phyloP scores from a whole-genome alignment of 305 asterid species.

The Plantago lanceolata region DNA sequence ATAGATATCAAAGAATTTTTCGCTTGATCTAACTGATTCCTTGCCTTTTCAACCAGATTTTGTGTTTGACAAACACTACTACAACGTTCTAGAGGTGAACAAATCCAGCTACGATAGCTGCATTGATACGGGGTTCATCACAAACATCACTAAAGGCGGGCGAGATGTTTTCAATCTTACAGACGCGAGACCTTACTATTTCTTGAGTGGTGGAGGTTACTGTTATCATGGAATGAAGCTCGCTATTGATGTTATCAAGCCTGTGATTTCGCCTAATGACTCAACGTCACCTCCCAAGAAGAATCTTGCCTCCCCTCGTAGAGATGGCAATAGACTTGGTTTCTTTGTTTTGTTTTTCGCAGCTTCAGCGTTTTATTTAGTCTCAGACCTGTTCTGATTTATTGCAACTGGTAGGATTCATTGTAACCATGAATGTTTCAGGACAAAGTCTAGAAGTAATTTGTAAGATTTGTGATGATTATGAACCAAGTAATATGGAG shows the following conservation, averaged over 20 bases:
- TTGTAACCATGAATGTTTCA: neutral
- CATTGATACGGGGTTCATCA: conserved; percentile 37
- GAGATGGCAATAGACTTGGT: neutral
- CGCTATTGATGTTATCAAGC: conserved; percentile 31
- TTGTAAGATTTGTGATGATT: no score
- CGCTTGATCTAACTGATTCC: no score
- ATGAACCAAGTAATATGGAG: neutral
- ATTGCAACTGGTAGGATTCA: neutral
- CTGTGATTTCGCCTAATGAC: conserved; percentile 11
- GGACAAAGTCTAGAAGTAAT: no score
- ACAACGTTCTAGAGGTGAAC: conserved; percentile 56
- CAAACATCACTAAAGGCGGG: conserved; percentile 51
- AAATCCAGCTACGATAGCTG: conserved; percentile 42
- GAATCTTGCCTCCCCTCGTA: neutral
- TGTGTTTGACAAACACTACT: conserved; percentile 41
- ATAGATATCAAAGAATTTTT: neutral
- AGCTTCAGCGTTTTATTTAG: conserved; percentile 17
- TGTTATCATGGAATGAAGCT: conserved; percentile 57
- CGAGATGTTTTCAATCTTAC: conserved; percentile 48
- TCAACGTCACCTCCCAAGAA: conserved; percentile 3
- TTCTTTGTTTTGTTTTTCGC: neutral
- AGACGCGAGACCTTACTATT: conserved; percentile 42
- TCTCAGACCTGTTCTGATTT: conserved; percentile 8
- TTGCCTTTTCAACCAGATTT: conserved; percentile 31
- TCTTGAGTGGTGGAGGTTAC: conserved; percentile 54